Evolutionary conservation across 2,329 filamentous ascomycete genomes (phyloP).

Genomic region (Aspergillus thermomutatus): DNA sequence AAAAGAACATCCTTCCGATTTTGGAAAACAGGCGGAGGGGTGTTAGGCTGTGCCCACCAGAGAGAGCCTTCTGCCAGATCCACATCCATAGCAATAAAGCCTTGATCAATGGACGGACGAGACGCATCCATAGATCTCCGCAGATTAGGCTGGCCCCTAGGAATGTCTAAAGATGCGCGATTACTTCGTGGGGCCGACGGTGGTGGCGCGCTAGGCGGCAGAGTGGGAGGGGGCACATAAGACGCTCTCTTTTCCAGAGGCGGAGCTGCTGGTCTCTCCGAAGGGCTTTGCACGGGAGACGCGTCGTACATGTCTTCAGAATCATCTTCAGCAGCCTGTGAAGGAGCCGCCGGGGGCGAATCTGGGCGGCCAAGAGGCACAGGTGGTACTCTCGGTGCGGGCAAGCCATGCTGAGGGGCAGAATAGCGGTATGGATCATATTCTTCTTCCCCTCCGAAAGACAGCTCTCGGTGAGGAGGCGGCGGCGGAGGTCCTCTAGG

Average conservation of each 20-base stretch:
- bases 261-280: constrained; percentile 27
- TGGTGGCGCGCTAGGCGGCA: constrained; percentile 39
- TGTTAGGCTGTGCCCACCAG: constrained; percentile 85
- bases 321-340: constrained; percentile 31
- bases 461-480: constrained; percentile 46
- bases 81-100: constrained; percentile 83
- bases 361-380: constrained; percentile 18
- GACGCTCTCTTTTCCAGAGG: constrained; percentile 41
- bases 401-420: constrained; percentile 32
- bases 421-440: constrained; percentile 53
- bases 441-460: constrained; percentile 50
- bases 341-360: constrained; percentile 18
- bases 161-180: constrained; percentile 64
- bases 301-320: constrained; percentile 48
- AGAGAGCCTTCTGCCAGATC: constrained; percentile 70
- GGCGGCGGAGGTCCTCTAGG: constrained; percentile 36
- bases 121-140: constrained; percentile 71
- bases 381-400: constrained; percentile 25
- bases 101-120: constrained; percentile 71
- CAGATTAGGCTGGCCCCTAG: constrained; percentile 48
- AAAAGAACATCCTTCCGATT: constrained; percentile 77
- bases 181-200: constrained; percentile 43
- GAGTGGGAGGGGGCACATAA: constrained; percentile 47
- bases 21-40: constrained; percentile 76
- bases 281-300: constrained; percentile 38